Percentiles rank a stretch among this genome's conserved stretches.
These are phyloP conservation scores for Hymenoscyphus fraxineus DNA, from an alignment of 2,329 filamentous ascomycete species.

Conservation along the genomic window DNA sequence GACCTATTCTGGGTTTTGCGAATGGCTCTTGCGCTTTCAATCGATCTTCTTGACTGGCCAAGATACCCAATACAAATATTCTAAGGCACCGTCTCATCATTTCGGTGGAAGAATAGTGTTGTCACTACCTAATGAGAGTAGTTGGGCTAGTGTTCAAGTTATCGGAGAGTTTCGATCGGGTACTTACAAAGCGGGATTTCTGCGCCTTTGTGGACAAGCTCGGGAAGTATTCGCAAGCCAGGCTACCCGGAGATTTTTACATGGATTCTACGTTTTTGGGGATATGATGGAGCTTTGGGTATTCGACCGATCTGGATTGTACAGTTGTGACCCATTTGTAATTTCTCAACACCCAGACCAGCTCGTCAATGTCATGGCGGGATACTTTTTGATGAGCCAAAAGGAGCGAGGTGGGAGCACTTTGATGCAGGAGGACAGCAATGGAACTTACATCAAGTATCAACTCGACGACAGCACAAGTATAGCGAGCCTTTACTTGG, in stretches of 20 bases:
- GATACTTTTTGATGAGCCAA: not conserved
- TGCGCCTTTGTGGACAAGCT: not conserved
- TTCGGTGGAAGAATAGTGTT: too few relatives aligned
- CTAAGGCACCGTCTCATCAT: too few relatives aligned
- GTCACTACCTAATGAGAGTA: too few relatives aligned
- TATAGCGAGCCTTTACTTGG: not conserved
- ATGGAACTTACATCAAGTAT: too few relatives aligned
- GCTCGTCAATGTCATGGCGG: not conserved
- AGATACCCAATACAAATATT: too few relatives aligned
- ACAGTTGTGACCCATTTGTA: not conserved
- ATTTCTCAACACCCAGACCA: not conserved
- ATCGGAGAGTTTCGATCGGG: too few relatives aligned
- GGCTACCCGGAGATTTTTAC: not conserved
- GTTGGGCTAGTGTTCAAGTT: too few relatives aligned
- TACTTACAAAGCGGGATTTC: not conserved
- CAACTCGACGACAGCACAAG: too few relatives aligned
- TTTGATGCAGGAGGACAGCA: too few relatives aligned
- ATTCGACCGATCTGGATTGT: conserved; percentile 1
- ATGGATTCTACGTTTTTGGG: not conserved
- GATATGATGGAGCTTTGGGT: not conserved
- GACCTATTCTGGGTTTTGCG: too few relatives aligned
- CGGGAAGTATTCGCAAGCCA: not conserved
- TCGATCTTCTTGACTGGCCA: too few relatives aligned
- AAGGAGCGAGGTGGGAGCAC: not conserved
- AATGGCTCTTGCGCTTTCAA: too few relatives aligned